Percentiles rank a stretch among this genome's conserved stretches.
Evolutionary conservation across 2,329 filamentous ascomycete genomes (phyloP).

Genomic region (Cercospora zeae-maydis): DNA sequence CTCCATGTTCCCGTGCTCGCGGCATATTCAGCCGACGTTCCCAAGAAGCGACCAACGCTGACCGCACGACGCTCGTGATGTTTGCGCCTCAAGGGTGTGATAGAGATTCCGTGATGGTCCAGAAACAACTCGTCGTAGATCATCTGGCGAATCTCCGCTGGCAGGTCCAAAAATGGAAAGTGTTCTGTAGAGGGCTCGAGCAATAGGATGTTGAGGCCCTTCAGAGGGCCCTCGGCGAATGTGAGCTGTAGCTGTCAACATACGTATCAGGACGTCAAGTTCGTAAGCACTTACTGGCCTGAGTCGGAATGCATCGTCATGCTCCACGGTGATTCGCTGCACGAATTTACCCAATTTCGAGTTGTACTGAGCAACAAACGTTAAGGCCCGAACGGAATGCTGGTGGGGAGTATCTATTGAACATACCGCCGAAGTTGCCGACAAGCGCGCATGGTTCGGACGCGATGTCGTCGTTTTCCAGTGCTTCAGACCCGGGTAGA

Average conservation of each 20-base stretch:
- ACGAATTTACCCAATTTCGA: neutral
- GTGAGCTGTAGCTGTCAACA: slow-evolving; percentile 5
- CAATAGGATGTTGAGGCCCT: slow-evolving; percentile 18
- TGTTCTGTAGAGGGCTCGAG: slow-evolving; percentile 19
- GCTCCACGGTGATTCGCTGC: slow-evolving; percentile 2
- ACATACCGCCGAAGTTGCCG: slow-evolving; percentile 3
- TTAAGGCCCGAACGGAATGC: neutral
- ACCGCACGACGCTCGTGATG: neutral
- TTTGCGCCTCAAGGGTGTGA: neutral
- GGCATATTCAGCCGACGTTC: neutral
- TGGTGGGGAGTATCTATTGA: neutral
- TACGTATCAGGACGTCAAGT: neutral
- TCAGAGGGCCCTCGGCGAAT: slow-evolving; percentile 15
- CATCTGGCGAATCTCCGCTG: slow-evolving; percentile 24
- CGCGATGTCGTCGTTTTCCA: neutral
- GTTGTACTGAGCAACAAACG: neutral
- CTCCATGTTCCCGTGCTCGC: neutral
- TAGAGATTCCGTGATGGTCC: neutral
- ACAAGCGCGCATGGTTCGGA: neutral
- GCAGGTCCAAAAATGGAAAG: slow-evolving; percentile 19
- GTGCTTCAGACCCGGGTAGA: neutral
- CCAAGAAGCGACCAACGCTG: neutral
- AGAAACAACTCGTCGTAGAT: slow-evolving; percentile 19
- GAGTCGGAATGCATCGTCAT: slow-evolving; percentile 12
- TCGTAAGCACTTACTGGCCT: slow-evolving; percentile 2